Percentiles rank a stretch among this genome's conserved stretches.
phyloP scores from a whole-genome alignment of 148 eudicot genomes.

The Persicaria maculosa region DNA sequence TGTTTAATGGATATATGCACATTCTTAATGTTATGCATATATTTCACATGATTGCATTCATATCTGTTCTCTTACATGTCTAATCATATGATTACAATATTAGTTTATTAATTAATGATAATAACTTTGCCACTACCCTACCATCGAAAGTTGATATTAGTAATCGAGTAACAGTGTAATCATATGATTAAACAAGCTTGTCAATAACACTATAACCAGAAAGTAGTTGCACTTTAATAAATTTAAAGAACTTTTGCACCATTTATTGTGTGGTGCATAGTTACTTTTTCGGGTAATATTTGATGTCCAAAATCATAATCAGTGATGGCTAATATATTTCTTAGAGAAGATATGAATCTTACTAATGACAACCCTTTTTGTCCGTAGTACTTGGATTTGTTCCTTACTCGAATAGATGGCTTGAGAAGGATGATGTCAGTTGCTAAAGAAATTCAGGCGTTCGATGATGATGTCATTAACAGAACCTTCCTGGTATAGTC shows the following conservation, averaged over 20 bases:
- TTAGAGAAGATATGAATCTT: neutral
- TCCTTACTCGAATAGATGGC: constrained; percentile 87
- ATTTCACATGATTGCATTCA: neutral
- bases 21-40: neutral
- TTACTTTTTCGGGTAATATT: neutral
- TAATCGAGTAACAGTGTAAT: no score
- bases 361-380: constrained; percentile 8
- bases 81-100: neutral
- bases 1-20: neutral
- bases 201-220: no score
- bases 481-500: constrained; percentile 72
- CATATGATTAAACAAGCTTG: no score
- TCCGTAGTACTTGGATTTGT: constrained; percentile 78
- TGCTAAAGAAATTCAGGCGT: constrained; percentile 45
- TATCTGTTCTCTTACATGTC: neutral
- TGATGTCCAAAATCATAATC: neutral
- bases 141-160: no score
- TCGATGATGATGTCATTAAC: constrained; percentile 54
- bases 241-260: neutral
- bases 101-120: neutral
- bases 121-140: neutral
- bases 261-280: neutral
- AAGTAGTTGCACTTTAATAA: no score
- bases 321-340: neutral
- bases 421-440: constrained; percentile 67